Evolutionary conservation across 2,329 filamentous ascomycete genomes (phyloP), one percentile per base, ranked within the genome.

Genomic region (Aureobasidium sp.): DNA sequence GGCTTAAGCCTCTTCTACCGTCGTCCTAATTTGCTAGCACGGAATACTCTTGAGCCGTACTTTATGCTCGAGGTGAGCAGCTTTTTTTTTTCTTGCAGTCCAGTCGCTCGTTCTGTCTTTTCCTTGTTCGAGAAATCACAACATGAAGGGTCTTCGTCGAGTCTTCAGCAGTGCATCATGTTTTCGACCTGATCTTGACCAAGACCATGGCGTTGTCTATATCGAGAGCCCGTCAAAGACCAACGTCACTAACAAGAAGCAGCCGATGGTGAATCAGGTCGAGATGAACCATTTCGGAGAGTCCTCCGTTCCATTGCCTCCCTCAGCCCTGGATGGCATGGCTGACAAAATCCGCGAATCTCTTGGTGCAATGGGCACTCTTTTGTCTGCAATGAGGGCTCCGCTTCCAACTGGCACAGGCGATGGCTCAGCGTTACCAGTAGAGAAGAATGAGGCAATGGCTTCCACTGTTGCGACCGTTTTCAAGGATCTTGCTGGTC

Each of bases 371-470:
- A 63, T 72, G 32, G 66, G 64, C 37, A 68, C 66, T 34, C 64
- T 73, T 16, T 63, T 73, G 21, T 68, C 69, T 34, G 71, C 70
- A 13, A 65, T 71, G 55, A 67, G 67, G 63, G 69, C 70, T 41
- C 68, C 71, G 7, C 51, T 72, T 21, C 72, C 71, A 6, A 72
- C 67, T n/a, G 69, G 75, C 25, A 79, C 77, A 3, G 77, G 77
- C 11, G 74, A 80, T 69, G 78, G 78, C 25, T 73, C 76, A 3
- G 68, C 74, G 50, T 64, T 78, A 2, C 65, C 75, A 16, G 63
- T 67, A 65, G 63, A 67, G 65, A 47, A 66, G 63, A 50, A 69
- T 11, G 48, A 62, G 5, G 34, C 47, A 11, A 13, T 55, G 3
- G 44, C 49, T 48, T 49, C 39, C n/a, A 57, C 34, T 62, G 30